Percentiles rank a stretch among this genome's conserved stretches.
Conservation (phyloP, 1,284 basidiomycete genomes). For the Ustilago xerochloae region DNA sequence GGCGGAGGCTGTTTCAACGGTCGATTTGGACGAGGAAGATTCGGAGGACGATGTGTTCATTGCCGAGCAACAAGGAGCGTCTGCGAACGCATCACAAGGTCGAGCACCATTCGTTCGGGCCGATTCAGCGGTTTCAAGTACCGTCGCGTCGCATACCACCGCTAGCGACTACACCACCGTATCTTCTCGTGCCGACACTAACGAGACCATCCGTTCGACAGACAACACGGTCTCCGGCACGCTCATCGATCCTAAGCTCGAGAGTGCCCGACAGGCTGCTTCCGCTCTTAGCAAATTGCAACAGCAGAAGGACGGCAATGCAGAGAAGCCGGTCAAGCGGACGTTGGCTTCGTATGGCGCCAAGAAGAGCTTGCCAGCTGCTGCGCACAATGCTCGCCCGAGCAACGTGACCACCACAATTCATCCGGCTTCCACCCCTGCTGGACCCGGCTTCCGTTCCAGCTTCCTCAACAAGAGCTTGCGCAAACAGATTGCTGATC, state of each 20-base stretch:
- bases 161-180: slow-evolving; percentile 19
- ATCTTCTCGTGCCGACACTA: slow-evolving; percentile 20
- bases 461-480: slow-evolving; percentile 66
- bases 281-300: slow-evolving; percentile 30
- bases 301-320: slow-evolving; percentile 28
- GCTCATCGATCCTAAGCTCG: slow-evolving; percentile 26
- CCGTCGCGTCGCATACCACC: slow-evolving; percentile 18
- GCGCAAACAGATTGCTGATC: slow-evolving; percentile 56
- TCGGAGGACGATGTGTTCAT: slow-evolving; percentile 18
- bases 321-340: slow-evolving; percentile 44
- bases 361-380: slow-evolving; percentile 49
- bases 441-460: slow-evolving; percentile 45
- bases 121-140: slow-evolving; percentile 25
- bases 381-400: slow-evolving; percentile 16
- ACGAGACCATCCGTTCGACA: slow-evolving; percentile 28
- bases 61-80: background rate
- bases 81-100: background rate
- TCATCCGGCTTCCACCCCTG: slow-evolving; percentile 47
- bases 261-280: slow-evolving; percentile 35
- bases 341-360: slow-evolving; percentile 47
- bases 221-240: slow-evolving; percentile 36
- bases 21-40: slow-evolving; percentile 33
- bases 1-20: slow-evolving; percentile 11
- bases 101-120: background rate
- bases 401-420: slow-evolving; percentile 29